Conservation (phyloP, 1,139 yeast genomes). For the Lipomyces yarrowii region DNA sequence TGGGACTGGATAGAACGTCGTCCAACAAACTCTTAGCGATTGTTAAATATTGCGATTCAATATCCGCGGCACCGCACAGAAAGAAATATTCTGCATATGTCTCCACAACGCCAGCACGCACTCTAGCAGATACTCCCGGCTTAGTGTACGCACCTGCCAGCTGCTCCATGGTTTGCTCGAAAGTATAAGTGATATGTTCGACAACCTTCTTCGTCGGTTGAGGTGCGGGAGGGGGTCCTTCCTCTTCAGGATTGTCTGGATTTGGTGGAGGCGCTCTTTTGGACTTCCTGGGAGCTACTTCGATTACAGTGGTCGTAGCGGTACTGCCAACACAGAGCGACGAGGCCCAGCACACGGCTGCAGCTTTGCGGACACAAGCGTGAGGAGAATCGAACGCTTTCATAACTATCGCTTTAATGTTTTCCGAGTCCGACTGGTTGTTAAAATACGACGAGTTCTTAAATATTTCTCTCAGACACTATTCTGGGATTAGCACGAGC, state of each 20-base stretch:
- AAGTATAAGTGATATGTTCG: slow-evolving; percentile 21
- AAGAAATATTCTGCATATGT: slow-evolving; percentile 38
- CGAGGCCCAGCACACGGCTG: slow-evolving; percentile 41
- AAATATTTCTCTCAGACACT: slow-evolving; percentile 27
- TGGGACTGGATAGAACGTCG: slow-evolving; percentile 32
- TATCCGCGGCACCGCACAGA: slow-evolving; percentile 32
- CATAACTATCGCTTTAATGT: slow-evolving; percentile 35
- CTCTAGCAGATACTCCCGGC: slow-evolving; percentile 30
- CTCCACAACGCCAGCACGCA: slow-evolving; percentile 40
- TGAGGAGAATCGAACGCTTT: slow-evolving; percentile 40
- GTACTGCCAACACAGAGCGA: slow-evolving; percentile 35
- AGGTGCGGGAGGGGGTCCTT: slow-evolving; percentile 19
- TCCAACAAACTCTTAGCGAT: slow-evolving; percentile 37
- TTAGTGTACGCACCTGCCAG: slow-evolving; percentile 21
- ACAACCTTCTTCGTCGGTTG: slow-evolving; percentile 25
- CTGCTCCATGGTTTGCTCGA: slow-evolving; percentile 18
- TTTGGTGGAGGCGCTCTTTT: slow-evolving; percentile 16
- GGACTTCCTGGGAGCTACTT: slow-evolving; percentile 28
- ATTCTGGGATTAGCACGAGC: slow-evolving; percentile 5
- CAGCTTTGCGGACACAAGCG: slow-evolving; percentile 39
- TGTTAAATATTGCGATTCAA: slow-evolving; percentile 37
- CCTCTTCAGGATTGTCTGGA: slow-evolving; percentile 19
- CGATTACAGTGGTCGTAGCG: slow-evolving; percentile 32
- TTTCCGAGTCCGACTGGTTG: slow-evolving; percentile 40
- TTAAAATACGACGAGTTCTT: slow-evolving; percentile 35